phyloP scores from a whole-genome alignment of 2,329 filamentous ascomycete genomes.

The Colletotrichum neosansevieriae region DNA sequence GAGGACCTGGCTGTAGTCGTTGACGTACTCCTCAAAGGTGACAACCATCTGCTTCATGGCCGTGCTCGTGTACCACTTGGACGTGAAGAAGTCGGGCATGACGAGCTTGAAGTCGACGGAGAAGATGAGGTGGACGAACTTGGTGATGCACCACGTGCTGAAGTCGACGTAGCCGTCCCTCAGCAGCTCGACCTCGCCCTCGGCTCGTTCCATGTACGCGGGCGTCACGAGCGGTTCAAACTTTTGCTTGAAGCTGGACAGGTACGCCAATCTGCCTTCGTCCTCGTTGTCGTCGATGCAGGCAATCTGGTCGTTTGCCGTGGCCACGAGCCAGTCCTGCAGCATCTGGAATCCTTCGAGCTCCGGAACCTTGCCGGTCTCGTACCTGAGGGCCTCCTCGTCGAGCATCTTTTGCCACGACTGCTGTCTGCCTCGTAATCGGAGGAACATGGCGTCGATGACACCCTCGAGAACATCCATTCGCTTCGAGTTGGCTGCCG shows the following conservation, averaged over 20 bases:
- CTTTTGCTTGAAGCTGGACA: slow-evolving; percentile 87
- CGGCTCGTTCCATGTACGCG: slow-evolving; percentile 81
- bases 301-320: slow-evolving; percentile 98
- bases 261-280: slow-evolving; percentile 80
- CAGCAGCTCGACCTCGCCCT: slow-evolving; percentile 78
- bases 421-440: slow-evolving; percentile 84
- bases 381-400: slow-evolving; percentile 83
- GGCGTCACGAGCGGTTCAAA: slow-evolving; percentile 85
- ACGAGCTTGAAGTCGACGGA: slow-evolving; percentile 87
- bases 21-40: slow-evolving; percentile 94
- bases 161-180: slow-evolving; percentile 96
- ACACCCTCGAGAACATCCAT: slow-evolving; percentile 94
- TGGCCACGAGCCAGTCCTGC: slow-evolving; percentile 96
- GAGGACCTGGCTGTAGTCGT: slow-evolving; percentile 85
- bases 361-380: slow-evolving; percentile 64
- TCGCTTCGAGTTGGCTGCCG: slow-evolving; percentile 85
- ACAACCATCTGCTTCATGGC: slow-evolving; percentile 94
- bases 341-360: slow-evolving; percentile 80
- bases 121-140: slow-evolving; percentile 90
- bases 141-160: slow-evolving; percentile 89
- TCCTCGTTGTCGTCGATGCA: slow-evolving; percentile 95
- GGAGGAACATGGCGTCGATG: slow-evolving; percentile 93
- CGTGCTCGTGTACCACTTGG: slow-evolving; percentile 86
- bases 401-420: slow-evolving; percentile 91
- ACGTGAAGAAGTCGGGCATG: slow-evolving; percentile 90